phyloP scores from a whole-genome alignment of 768 basidiomycete genomes.

The Thelephora aurantiotincta region DNA sequence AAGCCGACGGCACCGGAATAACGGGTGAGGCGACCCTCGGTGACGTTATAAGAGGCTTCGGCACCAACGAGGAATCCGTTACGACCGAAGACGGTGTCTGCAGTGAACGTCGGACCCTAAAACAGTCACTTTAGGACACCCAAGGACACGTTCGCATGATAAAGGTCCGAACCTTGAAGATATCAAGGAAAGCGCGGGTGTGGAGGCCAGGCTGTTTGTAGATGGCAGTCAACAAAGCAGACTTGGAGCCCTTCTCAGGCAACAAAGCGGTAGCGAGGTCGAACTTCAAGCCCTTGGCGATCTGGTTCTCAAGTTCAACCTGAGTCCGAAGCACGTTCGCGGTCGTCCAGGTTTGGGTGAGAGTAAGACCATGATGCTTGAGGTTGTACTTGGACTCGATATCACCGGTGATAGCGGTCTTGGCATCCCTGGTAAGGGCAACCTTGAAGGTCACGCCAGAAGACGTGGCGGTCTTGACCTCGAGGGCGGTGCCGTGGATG shows the following conservation, averaged over 20 bases:
- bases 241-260: slow-evolving; percentile 80
- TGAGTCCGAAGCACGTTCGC: slow-evolving; percentile 82
- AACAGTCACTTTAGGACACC: slow-evolving; percentile 6
- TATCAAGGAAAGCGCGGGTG: slow-evolving; percentile 78
- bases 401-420: slow-evolving; percentile 72
- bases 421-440: slow-evolving; percentile 65
- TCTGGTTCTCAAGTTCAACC: slow-evolving; percentile 92
- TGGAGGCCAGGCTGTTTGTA: slow-evolving; percentile 97
- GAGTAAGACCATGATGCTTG: slow-evolving; percentile 81
- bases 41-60: slow-evolving; percentile 95
- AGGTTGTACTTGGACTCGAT: slow-evolving; percentile 92
- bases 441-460: slow-evolving; percentile 92
- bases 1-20: slow-evolving; percentile 90
- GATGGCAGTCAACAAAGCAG: slow-evolving; percentile 65
- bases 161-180: slow-evolving; percentile 73
- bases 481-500: slow-evolving; percentile 55
- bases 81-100: slow-evolving; percentile 89
- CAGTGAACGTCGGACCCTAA: slow-evolving; percentile 93
- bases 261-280: slow-evolving; percentile 73
- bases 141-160: slow-evolving; percentile 2
- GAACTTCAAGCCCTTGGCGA: slow-evolving; percentile 95
- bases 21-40: slow-evolving; percentile 80
- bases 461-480: slow-evolving; percentile 82
- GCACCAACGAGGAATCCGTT: slow-evolving; percentile 96
- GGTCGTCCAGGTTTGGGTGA: slow-evolving; percentile 96